These are phyloP conservation scores for Calcarisporium arbuscula DNA, from an alignment of 2,329 filamentous ascomycete genomes.

Conservation along the genomic window DNA sequence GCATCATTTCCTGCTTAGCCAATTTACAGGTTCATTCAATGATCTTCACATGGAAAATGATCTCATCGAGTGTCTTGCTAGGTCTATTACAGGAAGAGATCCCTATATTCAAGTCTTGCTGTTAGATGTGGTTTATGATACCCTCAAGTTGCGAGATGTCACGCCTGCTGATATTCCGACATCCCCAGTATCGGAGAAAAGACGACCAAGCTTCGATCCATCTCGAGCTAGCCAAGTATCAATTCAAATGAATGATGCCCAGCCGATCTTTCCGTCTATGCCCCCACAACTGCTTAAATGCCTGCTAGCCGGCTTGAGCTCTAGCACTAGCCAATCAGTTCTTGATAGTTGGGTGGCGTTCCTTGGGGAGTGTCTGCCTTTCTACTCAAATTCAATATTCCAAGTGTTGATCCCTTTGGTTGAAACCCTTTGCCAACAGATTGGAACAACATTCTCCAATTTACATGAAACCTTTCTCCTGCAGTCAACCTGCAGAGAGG, in stretches of 20 bases:
- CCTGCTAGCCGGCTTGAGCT: conserved; percentile 73
- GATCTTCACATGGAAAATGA: conserved; percentile 63
- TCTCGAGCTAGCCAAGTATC: conserved; percentile 33
- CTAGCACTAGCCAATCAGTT: conserved; percentile 64
- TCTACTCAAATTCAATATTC: conserved; percentile 81
- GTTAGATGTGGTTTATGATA: conserved; percentile 69
- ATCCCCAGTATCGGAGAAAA: conserved; percentile 43
- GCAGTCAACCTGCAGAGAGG: too few relatives aligned
- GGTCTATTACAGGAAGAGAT: conserved; percentile 55
- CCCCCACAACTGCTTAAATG: conserved; percentile 73
- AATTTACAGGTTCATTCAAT: conserved; percentile 52
- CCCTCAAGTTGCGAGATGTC: conserved; percentile 59
- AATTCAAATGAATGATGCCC: conserved; percentile 23
- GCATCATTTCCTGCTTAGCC: conserved; percentile 61
- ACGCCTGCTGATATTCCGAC: conserved; percentile 31
- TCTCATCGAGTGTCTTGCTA: conserved; percentile 62
- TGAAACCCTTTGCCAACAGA: conserved; percentile 78
- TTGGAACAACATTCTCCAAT: conserved; percentile 64
- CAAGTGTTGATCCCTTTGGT: conserved; percentile 86
- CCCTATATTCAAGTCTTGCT: conserved; percentile 70
- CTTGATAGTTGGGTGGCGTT: conserved; percentile 91
- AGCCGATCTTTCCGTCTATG: conserved; percentile 36
- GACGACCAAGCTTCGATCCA: conserved; percentile 34
- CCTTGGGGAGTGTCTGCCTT: conserved; percentile 72
- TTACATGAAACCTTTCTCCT: too few relatives aligned